Base-by-base conservation (phyloP, 2,329 filamentous ascomycete genomes). In the Fusarium nurragi region DNA sequence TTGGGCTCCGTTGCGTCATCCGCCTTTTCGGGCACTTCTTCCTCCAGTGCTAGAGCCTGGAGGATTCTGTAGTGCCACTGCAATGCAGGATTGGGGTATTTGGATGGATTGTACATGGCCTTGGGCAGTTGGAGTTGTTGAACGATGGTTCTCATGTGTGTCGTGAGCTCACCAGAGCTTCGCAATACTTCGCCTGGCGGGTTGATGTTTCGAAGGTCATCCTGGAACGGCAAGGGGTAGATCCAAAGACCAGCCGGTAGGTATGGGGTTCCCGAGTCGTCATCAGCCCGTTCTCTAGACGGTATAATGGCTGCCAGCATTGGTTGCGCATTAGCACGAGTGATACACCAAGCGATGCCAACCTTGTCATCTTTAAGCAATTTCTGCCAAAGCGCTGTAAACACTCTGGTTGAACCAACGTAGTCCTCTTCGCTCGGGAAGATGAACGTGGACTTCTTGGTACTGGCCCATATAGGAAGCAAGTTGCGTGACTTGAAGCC, bases 1-100 rank as follows among this genome's bases (percentile, higher is more conserved):
- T 91, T 92, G 2, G 95, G 95, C 14, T 92, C 75, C 0, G 95
- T 98, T 65, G 90, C 89, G 73, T 99, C 95, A 14, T 86, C 82
- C 3, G 78, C 78, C 46, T 89, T 85, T 19, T 91, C 89, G 0
- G 94, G 94, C 2, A 97, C 80, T 67, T 97, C 94, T 74, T 99
- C 95, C 32, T 97, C 94, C 1, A 99, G 83, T 0, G 95, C 95
- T 55, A 97, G 84, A 8, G 92, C 90, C 77, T 99, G 95, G 1
- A 99, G 81, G 41, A 99, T 97, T 62, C 88, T 90, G 81, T 98
- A 99, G 79, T 98, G 95, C 94, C 94, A 99, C 78, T 99, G 95
- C 22, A 99, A 82, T 10, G 91, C 86, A 11, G 94, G 93, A 63
- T 99, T 99, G 0, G 95, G 92, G 72, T 97, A 98, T 72, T 90